phyloP scores from a whole-genome alignment of 1,284 basidiomycete genomes.

The Naganishia cerealis region DNA sequence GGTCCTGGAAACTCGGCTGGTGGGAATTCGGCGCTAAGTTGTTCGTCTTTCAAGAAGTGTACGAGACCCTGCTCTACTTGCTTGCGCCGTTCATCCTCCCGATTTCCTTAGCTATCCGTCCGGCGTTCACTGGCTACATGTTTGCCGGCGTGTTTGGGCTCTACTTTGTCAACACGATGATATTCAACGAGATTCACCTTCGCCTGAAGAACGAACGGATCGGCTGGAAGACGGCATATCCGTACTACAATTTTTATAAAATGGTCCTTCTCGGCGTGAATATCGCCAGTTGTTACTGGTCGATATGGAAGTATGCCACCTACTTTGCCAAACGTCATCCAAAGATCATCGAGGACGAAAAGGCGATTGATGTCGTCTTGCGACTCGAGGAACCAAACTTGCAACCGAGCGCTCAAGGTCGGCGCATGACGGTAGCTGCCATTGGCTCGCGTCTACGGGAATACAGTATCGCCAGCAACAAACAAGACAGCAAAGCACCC shows the following conservation, averaged over 20 bases:
- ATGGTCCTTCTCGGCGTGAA: conserved; percentile 21
- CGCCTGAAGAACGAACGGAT: conserved; percentile 26
- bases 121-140: conserved; percentile 20
- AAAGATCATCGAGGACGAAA: conserved; percentile 46
- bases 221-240: conserved; percentile 12
- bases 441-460: conserved; percentile 10
- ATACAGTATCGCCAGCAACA: background rate
- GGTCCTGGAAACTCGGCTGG: conserved; percentile 26
- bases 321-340: conserved; percentile 43
- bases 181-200: conserved; percentile 26
- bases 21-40: conserved; percentile 26
- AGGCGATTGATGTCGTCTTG: conserved; percentile 36
- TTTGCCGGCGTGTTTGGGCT: conserved; percentile 20
- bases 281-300: conserved; percentile 20
- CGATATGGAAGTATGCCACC: conserved; percentile 22
- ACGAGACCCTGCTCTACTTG: conserved; percentile 28
- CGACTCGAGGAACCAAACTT: conserved; percentile 17
- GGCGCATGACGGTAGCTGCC: conserved; percentile 20
- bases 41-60: conserved; percentile 27
- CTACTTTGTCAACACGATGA: conserved; percentile 26
- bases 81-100: conserved; percentile 25
- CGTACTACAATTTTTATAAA: conserved; percentile 15
- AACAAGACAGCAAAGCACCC: background rate
- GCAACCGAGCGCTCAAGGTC: background rate
- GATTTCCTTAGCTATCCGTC: conserved; percentile 13